Evolutionary conservation across 768 basidiomycete genomes (phyloP), one percentile per base, ranked within the genome.

Genomic region (Boletus sp.): DNA sequence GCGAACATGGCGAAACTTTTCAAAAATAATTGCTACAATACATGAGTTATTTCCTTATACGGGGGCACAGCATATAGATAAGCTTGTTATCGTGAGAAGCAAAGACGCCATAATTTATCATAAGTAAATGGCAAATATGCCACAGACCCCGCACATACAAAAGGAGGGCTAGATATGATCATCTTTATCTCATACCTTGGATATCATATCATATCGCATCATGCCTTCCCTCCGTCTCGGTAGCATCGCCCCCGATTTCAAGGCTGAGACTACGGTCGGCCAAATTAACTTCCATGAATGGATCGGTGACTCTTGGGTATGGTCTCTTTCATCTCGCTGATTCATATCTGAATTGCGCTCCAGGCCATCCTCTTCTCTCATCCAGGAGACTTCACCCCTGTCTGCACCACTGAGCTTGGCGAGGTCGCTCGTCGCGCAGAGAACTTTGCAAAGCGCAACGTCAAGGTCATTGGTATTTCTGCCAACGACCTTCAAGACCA

Each of bases 341-440:
- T 28, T 24, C n/a, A 6, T 51, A 37, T 28, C 46, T 60, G 37
- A 53, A 40, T 39, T 7, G n/a, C 32, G 30, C 28, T 33, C n/a
- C 56, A 92, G 91, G 89, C 81, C 49, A 76, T 94, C 71, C 80
- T 98, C 55, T 98, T 98, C 83, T 96, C 94, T 32, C 94, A 97
- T 74, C 94, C 94, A 1, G 94, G 89, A 44, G 89, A 93, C 69
- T 93, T 93, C 70, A 91, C 90, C n/a, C 90, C 90, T 48, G 88
- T 95, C 51, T 94, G 92, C 82, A 95, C 97, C 47, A 99, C 97
- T 53, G 97, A 98, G 78, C 88, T 98, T 37, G 94, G 92, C 50
- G 96, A 97, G 72, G 94, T 97, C 44, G 89, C 97, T 49, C 87
- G 92, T 61, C 90, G 92, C 57, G 81, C 84, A 12, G 77, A 78